Evolutionary conservation across 1,284 basidiomycete genomes (phyloP).

Genomic region (Puccinia triticina): DNA sequence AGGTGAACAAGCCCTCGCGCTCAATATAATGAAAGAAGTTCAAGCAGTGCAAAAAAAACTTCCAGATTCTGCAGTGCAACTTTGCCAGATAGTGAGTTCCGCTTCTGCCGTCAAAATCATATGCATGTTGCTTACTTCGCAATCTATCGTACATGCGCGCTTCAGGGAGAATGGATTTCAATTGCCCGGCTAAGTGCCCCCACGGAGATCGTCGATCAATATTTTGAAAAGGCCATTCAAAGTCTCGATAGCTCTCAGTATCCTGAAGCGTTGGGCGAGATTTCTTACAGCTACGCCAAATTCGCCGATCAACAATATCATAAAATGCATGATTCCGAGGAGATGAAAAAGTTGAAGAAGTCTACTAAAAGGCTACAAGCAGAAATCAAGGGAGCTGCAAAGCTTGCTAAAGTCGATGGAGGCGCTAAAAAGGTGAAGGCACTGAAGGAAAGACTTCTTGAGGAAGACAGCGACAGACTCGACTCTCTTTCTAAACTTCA

Average conservation of each 20-base stretch:
- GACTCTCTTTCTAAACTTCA: conserved; percentile 58
- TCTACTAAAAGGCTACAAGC: conserved; percentile 74
- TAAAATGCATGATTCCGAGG: conserved; percentile 71
- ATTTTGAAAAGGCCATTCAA: conserved; percentile 48
- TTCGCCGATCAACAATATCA: conserved; percentile 88
- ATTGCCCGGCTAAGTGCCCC: conserved; percentile 59
- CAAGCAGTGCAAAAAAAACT: conserved; percentile 45
- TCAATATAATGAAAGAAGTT: conserved; percentile 70
- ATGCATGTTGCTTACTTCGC: neutral
- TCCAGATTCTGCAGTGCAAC: conserved; percentile 32
- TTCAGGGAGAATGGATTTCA: conserved; percentile 32
- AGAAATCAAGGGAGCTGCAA: conserved; percentile 63
- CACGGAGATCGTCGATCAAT: conserved; percentile 46
- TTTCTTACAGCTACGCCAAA: conserved; percentile 79
- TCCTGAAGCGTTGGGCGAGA: conserved; percentile 65
- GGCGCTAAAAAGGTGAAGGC: conserved; percentile 60
- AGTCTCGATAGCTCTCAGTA: conserved; percentile 3
- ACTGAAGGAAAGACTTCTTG: conserved; percentile 69
- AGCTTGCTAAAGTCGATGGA: conserved; percentile 44
- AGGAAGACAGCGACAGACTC: conserved; percentile 68
- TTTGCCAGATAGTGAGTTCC: conserved; percentile 42
- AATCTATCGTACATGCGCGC: neutral
- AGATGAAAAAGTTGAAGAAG: conserved; percentile 71
- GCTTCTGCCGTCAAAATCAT: neutral
- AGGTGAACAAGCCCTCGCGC: conserved; percentile 79